Conservation (phyloP, 2,329 filamentous ascomycete species). For the Fusarium sterilihyphosum region DNA sequence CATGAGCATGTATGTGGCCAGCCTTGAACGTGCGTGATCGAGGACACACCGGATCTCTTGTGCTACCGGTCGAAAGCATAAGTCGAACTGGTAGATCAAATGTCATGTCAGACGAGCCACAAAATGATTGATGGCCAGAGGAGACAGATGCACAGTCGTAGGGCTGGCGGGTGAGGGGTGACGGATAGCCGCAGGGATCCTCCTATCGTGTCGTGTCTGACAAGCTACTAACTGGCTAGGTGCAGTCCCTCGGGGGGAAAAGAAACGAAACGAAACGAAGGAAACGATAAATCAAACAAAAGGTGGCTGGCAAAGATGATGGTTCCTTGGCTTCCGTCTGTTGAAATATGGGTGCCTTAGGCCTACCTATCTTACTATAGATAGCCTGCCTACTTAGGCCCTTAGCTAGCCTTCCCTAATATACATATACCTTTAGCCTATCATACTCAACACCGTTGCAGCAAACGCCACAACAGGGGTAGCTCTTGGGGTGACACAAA, state of each 20-base stretch:
- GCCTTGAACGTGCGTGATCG: constrained; percentile 38
- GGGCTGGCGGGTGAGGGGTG: constrained; percentile 4
- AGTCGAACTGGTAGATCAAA: constrained; percentile 2
- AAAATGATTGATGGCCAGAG: not conserved
- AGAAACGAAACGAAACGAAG: not conserved
- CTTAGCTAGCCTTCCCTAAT: too few species aligned
- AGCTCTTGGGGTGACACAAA: constrained; percentile 18
- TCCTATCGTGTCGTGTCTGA: not conserved
- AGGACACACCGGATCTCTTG: constrained; percentile 36
- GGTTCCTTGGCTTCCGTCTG: constrained; percentile 7
- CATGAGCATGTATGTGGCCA: constrained; percentile 14
- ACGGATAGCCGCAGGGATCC: constrained; percentile 6
- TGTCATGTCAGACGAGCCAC: constrained; percentile 17
- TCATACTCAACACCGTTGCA: too few species aligned
- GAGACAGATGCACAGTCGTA: not conserved
- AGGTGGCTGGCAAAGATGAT: constrained; percentile 10
- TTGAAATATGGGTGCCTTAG: too few species aligned
- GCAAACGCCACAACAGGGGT: constrained; percentile 21
- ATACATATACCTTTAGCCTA: too few species aligned
- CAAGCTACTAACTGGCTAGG: not conserved
- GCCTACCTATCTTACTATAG: too few species aligned
- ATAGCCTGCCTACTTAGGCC: too few species aligned
- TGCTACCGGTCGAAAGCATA: constrained; percentile 21
- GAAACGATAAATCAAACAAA: not conserved
- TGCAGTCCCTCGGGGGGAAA: too few species aligned